phyloP scores from a whole-genome alignment of 176 grass and related monocot genomes.

The Urochloa ruziziensis region DNA sequence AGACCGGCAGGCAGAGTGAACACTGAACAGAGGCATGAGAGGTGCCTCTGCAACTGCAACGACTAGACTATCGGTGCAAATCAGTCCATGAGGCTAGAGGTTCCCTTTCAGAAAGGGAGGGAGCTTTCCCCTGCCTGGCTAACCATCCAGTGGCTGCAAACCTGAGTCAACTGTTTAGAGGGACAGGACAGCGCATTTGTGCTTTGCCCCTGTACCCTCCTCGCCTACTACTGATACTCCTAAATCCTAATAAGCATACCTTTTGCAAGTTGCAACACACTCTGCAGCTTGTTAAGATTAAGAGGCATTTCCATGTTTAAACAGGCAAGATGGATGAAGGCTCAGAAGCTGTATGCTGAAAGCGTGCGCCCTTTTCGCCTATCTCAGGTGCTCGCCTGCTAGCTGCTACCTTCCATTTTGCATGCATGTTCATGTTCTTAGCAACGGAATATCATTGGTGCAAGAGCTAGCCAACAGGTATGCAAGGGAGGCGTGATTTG shows the following conservation, averaged over 20 bases:
- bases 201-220: neutral
- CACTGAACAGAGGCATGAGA: neutral
- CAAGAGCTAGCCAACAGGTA: neutral
- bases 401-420: neutral
- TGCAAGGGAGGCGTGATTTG: neutral
- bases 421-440: neutral
- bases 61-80: neutral
- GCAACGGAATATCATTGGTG: constrained; percentile 6
- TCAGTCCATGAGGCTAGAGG: neutral
- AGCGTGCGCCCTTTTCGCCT: neutral
- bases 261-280: neutral
- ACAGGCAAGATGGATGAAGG: neutral
- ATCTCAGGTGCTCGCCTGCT: neutral
- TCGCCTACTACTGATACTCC: neutral
- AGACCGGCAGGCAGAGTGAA: neutral
- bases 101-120: neutral
- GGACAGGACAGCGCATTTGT: neutral
- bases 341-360: neutral
- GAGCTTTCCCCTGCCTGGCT: neutral
- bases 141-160: constrained; percentile 14
- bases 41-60: neutral
- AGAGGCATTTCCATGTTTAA: constrained; percentile 18
- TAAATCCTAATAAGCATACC: neutral
- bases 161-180: constrained; percentile 7
- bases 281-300: neutral